These are phyloP conservation scores for Kingdonia uniflora DNA, from an alignment of 164 flowering plant species.

Conservation along the genomic window DNA sequence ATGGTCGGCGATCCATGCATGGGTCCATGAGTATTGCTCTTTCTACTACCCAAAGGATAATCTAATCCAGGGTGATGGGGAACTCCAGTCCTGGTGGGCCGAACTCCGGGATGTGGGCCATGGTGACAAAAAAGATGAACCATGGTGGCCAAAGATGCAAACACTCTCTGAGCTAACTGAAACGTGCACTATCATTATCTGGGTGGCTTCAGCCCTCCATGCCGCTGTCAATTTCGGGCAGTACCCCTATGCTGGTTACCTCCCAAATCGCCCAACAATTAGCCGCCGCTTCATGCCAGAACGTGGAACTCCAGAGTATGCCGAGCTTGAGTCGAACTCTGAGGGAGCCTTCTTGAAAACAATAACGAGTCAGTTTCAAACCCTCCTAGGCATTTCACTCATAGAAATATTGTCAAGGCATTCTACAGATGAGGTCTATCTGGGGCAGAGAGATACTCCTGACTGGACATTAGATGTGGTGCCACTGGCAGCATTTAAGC, in stretches of 20 bases:
- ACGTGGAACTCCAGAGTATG: conserved; percentile 49
- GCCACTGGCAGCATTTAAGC: conserved; percentile 1
- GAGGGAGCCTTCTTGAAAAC: conserved; percentile 50
- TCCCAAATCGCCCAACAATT: conserved; percentile 76
- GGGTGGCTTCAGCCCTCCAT: conserved; percentile 86
- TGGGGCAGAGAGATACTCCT: conserved; percentile 56
- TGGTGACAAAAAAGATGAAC: conserved; percentile 61
- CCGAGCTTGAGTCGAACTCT: conserved; percentile 46
- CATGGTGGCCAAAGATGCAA: conserved; percentile 76
- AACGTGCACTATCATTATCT: conserved; percentile 62
- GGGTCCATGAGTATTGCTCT: conserved; percentile 67
- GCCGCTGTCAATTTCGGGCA: conserved; percentile 90
- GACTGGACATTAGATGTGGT: conserved; percentile 23
- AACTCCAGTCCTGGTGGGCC: conserved; percentile 78
- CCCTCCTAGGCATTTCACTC: conserved; percentile 59
- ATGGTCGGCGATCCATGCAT: conserved; percentile 67
- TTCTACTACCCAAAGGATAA: conserved; percentile 48
- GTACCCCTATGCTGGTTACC: conserved; percentile 74
- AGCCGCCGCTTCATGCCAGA: conserved; percentile 82
- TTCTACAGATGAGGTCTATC: conserved; percentile 68
- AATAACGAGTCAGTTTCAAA: conserved; percentile 41
- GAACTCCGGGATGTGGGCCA: conserved; percentile 69
- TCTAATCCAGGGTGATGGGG: conserved; percentile 37
- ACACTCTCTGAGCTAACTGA: conserved; percentile 36
- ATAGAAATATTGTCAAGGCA: conserved; percentile 74